A percentile compares a stretch with the other conserved stretches of the same genome.
Evolutionary conservation across 2,329 filamentous ascomycete genomes (phyloP).

Genomic region (Cladosporium colombiae): DNA sequence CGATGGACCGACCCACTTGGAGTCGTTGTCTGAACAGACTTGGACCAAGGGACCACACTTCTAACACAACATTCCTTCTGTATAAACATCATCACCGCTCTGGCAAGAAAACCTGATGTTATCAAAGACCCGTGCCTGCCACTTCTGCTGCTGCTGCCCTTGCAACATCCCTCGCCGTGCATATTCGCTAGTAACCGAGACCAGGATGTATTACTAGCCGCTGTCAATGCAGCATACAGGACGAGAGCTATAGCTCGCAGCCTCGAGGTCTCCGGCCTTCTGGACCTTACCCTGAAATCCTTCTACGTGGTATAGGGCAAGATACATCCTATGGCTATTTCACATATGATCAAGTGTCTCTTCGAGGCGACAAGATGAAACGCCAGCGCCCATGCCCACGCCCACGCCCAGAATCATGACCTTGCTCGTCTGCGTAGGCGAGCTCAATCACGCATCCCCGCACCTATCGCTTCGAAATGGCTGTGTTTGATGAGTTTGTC

Average conservation of each 20-base stretch:
- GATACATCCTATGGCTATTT: background rate
- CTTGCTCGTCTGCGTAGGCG: background rate
- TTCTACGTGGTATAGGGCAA: background rate
- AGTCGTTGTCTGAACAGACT: background rate
- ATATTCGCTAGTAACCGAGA: background rate
- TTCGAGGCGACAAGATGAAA: background rate
- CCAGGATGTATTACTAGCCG: background rate
- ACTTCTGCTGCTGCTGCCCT: background rate
- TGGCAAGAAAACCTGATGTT: background rate
- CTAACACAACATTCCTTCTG: background rate
- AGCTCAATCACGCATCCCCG: background rate
- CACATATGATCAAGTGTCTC: background rate
- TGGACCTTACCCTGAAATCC: background rate
- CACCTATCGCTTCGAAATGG: background rate
- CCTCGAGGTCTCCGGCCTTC: background rate
- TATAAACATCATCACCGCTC: background rate
- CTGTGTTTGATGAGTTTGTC: background rate
- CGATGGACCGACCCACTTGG: conserved; percentile 9
- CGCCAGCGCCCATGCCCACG: background rate
- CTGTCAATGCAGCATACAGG: background rate
- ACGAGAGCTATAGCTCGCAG: background rate
- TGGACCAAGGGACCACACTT: too few species aligned
- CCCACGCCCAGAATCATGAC: background rate
- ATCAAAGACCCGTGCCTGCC: background rate
- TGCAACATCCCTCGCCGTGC: background rate